Conservation (phyloP, 345 rosid species). For the Eucalyptus virginea region DNA sequence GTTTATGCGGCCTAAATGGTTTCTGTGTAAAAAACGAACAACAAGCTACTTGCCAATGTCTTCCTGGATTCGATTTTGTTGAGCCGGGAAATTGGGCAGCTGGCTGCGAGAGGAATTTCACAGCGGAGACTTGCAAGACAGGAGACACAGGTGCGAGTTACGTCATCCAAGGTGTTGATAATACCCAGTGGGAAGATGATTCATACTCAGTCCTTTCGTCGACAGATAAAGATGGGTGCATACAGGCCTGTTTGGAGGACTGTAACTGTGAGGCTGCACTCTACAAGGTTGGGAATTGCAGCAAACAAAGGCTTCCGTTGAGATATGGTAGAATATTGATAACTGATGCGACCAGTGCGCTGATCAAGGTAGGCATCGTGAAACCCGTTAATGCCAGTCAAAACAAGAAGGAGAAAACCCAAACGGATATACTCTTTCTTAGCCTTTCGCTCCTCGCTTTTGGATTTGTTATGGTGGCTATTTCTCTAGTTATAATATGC, state of each 20-base stretch:
- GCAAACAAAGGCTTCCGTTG: constrained; percentile 10
- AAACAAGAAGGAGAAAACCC: background rate
- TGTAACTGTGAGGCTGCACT: constrained; percentile 18
- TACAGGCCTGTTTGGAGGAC: constrained; percentile 3
- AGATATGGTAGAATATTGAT: background rate
- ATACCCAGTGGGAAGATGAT: background rate
- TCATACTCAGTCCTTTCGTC: background rate
- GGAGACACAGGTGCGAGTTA: background rate
- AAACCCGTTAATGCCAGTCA: background rate
- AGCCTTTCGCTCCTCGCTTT: background rate
- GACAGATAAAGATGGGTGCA: background rate
- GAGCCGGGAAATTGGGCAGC: background rate
- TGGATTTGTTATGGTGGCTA: background rate
- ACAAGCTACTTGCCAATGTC: background rate
- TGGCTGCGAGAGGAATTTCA: constrained; percentile 7
- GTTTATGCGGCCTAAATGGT: background rate
- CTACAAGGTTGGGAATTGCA: background rate
- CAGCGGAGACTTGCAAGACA: background rate
- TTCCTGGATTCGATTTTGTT: background rate
- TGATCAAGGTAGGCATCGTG: constrained; percentile 1
- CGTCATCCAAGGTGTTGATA: background rate
- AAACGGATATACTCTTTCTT: background rate
- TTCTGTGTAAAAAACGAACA: background rate
- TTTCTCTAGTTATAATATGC: background rate
- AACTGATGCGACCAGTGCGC: background rate